A percentile compares a stretch with the other conserved stretches of the same genome.
Conservation (phyloP, 768 basidiomycete genomes). For the Gloeopeniophorella convolvens region DNA sequence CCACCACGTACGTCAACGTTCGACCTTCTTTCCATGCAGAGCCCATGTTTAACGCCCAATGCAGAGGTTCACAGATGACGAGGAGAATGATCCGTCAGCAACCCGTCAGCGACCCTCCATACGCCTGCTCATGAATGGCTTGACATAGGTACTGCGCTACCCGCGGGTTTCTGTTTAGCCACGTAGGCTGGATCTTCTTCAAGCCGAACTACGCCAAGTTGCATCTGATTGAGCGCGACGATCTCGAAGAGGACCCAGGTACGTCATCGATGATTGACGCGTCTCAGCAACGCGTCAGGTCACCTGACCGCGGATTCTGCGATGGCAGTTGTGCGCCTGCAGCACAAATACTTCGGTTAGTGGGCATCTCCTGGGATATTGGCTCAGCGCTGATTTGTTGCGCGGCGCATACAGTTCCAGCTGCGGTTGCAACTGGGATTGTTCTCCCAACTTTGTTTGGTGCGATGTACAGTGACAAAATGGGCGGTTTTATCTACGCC, state of each 20-base stretch:
- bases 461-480: constrained; percentile 50
- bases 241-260: constrained; percentile 68
- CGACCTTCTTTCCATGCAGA: background rate
- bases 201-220: constrained; percentile 62
- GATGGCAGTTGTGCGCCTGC: constrained; percentile 55
- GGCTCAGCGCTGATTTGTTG: background rate
- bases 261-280: constrained; percentile 18
- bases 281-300: background rate
- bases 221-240: constrained; percentile 56
- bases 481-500: constrained; percentile 66
- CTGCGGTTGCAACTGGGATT: constrained; percentile 57
- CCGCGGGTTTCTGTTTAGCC: constrained; percentile 65
- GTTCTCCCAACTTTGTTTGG: constrained; percentile 52
- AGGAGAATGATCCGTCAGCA: constrained; percentile 57
- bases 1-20: constrained; percentile 58
- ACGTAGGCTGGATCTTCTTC: constrained; percentile 84
- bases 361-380: background rate
- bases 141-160: constrained; percentile 60
- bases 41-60: background rate
- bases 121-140: background rate
- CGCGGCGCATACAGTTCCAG: constrained; percentile 37
- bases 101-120: background rate
- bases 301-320: background rate
- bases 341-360: constrained; percentile 62
- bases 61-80: constrained; percentile 66